These are phyloP conservation scores for Paraphoma chrysanthemicola DNA, from an alignment of 2,329 filamentous ascomycete genomes.

Conservation along the genomic window DNA sequence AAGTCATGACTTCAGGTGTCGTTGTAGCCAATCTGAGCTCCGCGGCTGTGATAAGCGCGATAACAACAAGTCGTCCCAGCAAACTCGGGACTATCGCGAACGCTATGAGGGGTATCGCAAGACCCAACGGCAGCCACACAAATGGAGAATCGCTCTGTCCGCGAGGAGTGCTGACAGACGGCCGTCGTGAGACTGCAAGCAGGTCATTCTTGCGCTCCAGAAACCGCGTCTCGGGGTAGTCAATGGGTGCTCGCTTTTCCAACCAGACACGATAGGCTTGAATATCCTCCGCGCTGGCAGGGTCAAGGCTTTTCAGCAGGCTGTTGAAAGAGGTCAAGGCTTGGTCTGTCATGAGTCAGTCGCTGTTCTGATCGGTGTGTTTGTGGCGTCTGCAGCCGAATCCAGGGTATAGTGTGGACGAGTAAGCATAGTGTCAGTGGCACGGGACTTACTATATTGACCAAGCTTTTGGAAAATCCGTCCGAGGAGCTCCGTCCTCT, in stretches of 20 bases:
- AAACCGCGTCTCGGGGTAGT: conserved; percentile 66
- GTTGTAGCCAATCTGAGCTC: conserved; percentile 43
- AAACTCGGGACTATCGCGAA: conserved; percentile 53
- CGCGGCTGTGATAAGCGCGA: conserved; percentile 46
- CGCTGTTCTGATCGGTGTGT: conserved; percentile 6
- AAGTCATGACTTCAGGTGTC: conserved; percentile 40
- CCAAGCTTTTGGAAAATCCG: conserved; percentile 70
- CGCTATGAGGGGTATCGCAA: conserved; percentile 51
- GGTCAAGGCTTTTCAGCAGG: conserved; percentile 58
- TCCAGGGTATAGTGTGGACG: conserved; percentile 1
- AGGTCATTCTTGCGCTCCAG: conserved; percentile 64
- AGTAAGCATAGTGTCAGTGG: background rate
- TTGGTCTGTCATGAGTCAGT: conserved; percentile 46
- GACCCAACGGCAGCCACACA: conserved; percentile 46
- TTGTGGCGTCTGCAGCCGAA: background rate
- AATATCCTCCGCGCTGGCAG: conserved; percentile 61
- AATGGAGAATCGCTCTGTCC: conserved; percentile 29
- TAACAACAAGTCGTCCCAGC: conserved; percentile 49
- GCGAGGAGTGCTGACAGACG: conserved; percentile 21
- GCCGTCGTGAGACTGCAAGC: conserved; percentile 47
- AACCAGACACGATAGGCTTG: conserved; percentile 65
- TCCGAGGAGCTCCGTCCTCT: conserved; percentile 66
- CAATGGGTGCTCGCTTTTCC: conserved; percentile 61
- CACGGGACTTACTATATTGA: conserved; percentile 65
- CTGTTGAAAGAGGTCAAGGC: conserved; percentile 65